Evolutionary conservation across 176 grass and related monocot species (phyloP), one percentile per base, ranked within the genome.

Genomic region (Ensete glaucum): DNA sequence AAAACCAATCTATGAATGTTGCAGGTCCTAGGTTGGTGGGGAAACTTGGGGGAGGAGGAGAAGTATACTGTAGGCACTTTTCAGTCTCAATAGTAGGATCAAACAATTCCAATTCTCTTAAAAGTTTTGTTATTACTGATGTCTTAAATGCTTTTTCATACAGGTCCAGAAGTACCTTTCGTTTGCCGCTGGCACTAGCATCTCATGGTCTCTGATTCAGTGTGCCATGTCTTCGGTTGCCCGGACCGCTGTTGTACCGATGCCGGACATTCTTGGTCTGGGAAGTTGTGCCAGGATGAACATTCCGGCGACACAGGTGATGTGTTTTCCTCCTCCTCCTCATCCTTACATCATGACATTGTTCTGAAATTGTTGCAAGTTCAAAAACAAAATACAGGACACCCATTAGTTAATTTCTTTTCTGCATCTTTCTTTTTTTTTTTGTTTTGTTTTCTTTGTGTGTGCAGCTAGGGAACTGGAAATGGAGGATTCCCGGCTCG

Each of bases 1-100:
- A n/a, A n/a, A 23, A 23, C 22, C 22, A 0, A 23, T 23, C 22
- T 23, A 6, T 64, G 7, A 9, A 73, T 63, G 43, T 53, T 43
- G 15, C 79, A 97, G 93, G 74, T 85, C 59, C 55, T 92, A 78
- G 93, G 93, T 6, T 97, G 93, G 93, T 97, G 93, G 93, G 62
- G 54, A 71, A 86, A 60, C 73, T 78, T 97, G 52, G 80, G 67
- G 10, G 83, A 90, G 57, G 81, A 87, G 77, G 93, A 97, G 77
- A 90, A 97, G 67, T 55, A 70, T 48, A 87, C 22, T 63, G 93
- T 97, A 13, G 83, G 93, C 82, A 55, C 48, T 62, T 73, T 50
- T 52, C 1, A 54, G 0, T 15, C 2, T 58, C 79, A 23, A 23
- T 23, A 23, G 22, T 23, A 23, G 22, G 22, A 23, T 23, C 22